phyloP scores from a whole-genome alignment of 805 yeast genomes.

The Monosporozyma siamensis region DNA sequence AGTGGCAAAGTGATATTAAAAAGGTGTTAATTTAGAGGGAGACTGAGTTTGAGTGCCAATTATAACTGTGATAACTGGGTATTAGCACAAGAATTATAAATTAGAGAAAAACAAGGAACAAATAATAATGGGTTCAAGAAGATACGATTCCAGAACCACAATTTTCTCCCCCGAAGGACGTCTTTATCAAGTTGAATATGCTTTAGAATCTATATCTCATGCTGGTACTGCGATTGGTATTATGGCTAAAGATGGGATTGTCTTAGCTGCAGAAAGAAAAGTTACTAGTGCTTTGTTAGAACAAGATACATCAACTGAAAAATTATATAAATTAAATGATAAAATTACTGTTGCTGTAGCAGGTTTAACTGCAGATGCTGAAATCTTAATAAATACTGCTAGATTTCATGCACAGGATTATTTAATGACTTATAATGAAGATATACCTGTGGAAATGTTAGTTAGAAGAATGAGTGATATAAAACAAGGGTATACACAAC shows the following conservation, averaged over 20 bases:
- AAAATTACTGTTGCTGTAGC: slow-evolving; percentile 90
- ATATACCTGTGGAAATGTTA: slow-evolving; percentile 85
- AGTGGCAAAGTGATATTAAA: too few relatives aligned
- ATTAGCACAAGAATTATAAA: too few relatives aligned
- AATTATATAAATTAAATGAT: slow-evolving; percentile 77
- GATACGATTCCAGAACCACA: slow-evolving; percentile 98
- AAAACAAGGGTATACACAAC: slow-evolving; percentile 97
- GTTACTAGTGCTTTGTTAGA: slow-evolving; percentile 88
- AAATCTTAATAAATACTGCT: slow-evolving; percentile 80
- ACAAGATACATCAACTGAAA: slow-evolving; percentile 89
- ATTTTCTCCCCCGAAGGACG: slow-evolving; percentile 99
- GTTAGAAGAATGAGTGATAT: slow-evolving; percentile 85
- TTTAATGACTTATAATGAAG: slow-evolving; percentile 79
- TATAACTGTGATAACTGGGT: too few relatives aligned
- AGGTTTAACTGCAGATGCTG: slow-evolving; percentile 96
- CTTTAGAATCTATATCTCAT: slow-evolving; percentile 93
- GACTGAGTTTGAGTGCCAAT: too few relatives aligned
- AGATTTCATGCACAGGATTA: slow-evolving; percentile 77
- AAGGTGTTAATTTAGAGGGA: too few relatives aligned
- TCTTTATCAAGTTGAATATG: slow-evolving; percentile 93
- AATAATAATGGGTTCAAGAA: slow-evolving; percentile 63
- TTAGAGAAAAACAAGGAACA: too few relatives aligned
- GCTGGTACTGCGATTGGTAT: slow-evolving; percentile 97
- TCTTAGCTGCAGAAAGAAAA: slow-evolving; percentile 92
- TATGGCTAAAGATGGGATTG: slow-evolving; percentile 79